These are phyloP conservation scores for Lentinula edodes DNA, from an alignment of 768 basidiomycete species.

Conservation along the genomic window DNA sequence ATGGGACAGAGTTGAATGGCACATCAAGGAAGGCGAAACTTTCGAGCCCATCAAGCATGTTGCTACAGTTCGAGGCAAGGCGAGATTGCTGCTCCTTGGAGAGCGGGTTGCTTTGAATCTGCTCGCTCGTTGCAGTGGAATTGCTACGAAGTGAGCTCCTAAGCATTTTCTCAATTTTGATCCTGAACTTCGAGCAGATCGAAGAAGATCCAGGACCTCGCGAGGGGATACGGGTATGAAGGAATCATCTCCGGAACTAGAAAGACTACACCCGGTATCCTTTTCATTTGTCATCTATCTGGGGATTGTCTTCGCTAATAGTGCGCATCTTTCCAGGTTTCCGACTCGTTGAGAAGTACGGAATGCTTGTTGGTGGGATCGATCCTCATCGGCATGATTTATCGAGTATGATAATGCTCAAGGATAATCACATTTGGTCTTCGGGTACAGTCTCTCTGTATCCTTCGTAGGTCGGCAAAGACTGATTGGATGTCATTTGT, in stretches of 20 bases:
- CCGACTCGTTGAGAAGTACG: slow-evolving; percentile 96
- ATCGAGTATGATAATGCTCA: slow-evolving; percentile 99
- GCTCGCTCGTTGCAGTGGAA: slow-evolving; percentile 92
- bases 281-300: not conserved
- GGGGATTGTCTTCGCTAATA: not conserved
- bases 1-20: slow-evolving; percentile 83
- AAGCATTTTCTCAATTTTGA: not conserved
- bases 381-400: slow-evolving; percentile 94
- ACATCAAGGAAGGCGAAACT: slow-evolving; percentile 75
- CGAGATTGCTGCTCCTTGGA: slow-evolving; percentile 80
- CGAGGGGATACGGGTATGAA: slow-evolving; percentile 70
- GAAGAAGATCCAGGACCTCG: slow-evolving; percentile 72
- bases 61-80: slow-evolving; percentile 89
- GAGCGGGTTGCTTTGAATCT: slow-evolving; percentile 92
- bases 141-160: slow-evolving; percentile 79
- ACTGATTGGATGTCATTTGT: slow-evolving; percentile 5
- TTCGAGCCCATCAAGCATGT: slow-evolving; percentile 81
- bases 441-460: slow-evolving; percentile 49
- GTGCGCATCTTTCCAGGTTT: slow-evolving; percentile 52
- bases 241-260: slow-evolving; percentile 93
- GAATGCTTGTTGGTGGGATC: slow-evolving; percentile 95
- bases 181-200: slow-evolving; percentile 48
- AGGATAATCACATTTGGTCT: slow-evolving; percentile 99
- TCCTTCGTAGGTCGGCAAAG: not conserved
- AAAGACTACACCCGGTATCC: slow-evolving; percentile 87